Evolutionary conservation across 2,329 filamentous ascomycete genomes (phyloP).

Genomic region (Colletotrichum falcatum): DNA sequence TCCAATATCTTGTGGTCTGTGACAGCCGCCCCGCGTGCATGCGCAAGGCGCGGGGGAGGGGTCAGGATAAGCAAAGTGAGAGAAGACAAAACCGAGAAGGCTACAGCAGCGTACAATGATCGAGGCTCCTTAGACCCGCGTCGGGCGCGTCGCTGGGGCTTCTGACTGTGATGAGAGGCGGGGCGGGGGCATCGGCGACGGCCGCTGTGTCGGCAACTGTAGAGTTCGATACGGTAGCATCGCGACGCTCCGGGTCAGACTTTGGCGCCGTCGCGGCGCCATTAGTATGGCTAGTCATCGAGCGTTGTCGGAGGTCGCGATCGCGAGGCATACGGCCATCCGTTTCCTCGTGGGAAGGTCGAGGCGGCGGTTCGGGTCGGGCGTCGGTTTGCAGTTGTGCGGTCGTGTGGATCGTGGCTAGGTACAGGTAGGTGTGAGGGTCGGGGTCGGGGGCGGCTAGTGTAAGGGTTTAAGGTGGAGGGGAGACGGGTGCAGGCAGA

Average conservation of each 20-base stretch:
- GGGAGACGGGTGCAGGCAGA: conserved; percentile 21
- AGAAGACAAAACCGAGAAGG: conserved; percentile 15
- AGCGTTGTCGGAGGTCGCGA: conserved; percentile 32
- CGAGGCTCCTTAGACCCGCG: conserved; percentile 82
- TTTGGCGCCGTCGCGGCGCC: conserved; percentile 44
- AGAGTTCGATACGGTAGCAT: conserved; percentile 18
- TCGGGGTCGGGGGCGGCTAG: conserved; percentile 8
- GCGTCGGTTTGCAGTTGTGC: conserved; percentile 17
- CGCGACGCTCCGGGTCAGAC: conserved; percentile 34
- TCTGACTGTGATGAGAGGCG: conserved; percentile 33
- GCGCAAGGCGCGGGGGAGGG: conserved; percentile 18
- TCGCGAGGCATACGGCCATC: conserved; percentile 39
- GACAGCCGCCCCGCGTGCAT: background rate
- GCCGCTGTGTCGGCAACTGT: conserved; percentile 11
- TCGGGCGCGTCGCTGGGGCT: conserved; percentile 55
- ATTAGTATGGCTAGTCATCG: conserved; percentile 51
- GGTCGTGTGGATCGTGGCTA: conserved; percentile 9
- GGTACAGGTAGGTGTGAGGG: background rate
- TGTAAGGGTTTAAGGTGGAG: conserved; percentile 30
- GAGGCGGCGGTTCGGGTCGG: conserved; percentile 1
- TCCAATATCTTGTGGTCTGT: conserved; percentile 19
- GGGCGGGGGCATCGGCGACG: conserved; percentile 24
- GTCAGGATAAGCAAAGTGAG: background rate
- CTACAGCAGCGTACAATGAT: conserved; percentile 74
- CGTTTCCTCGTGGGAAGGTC: conserved; percentile 17